phyloP scores from a whole-genome alignment of 768 basidiomycete genomes.

The Suillus clintonianus region DNA sequence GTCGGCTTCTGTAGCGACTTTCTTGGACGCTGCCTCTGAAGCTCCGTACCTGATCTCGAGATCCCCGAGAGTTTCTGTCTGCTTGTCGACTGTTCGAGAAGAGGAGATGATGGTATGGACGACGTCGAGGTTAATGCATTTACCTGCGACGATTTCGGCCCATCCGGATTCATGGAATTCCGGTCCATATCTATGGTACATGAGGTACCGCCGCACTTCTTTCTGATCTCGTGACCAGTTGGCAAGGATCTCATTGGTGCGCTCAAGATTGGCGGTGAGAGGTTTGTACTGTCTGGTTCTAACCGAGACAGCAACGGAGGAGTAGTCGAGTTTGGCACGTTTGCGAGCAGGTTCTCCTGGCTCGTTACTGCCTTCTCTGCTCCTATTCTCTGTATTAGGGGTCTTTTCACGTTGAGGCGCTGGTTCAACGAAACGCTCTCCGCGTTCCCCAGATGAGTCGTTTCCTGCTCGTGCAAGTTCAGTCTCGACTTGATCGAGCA shows the following conservation, averaged over 20 bases:
- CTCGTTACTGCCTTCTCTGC: too few species aligned
- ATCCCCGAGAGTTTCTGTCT: constrained; percentile 16
- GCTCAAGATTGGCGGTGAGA: background rate
- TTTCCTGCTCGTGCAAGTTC: too few species aligned
- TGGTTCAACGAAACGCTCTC: background rate
- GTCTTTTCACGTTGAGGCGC: background rate
- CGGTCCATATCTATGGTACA: constrained; percentile 4
- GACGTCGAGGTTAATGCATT: constrained; percentile 30
- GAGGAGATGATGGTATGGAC: constrained; percentile 22
- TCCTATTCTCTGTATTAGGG: background rate
- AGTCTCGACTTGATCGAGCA: too few species aligned
- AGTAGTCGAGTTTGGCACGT: background rate
- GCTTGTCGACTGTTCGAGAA: constrained; percentile 8
- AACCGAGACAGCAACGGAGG: constrained; percentile 11
- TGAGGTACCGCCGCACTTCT: background rate
- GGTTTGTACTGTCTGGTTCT: background rate
- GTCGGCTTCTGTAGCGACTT: constrained; percentile 17
- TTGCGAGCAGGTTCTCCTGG: background rate
- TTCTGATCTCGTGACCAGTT: background rate
- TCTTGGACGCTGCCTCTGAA: constrained; percentile 9
- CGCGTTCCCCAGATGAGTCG: too few species aligned
- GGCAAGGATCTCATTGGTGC: background rate
- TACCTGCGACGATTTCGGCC: constrained; percentile 23
- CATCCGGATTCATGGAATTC: constrained; percentile 30
- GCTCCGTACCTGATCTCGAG: constrained; percentile 13